Evolutionary conservation across 148 eudicot genomes (phyloP).

Genomic region (Heliamphora exappendiculata): DNA sequence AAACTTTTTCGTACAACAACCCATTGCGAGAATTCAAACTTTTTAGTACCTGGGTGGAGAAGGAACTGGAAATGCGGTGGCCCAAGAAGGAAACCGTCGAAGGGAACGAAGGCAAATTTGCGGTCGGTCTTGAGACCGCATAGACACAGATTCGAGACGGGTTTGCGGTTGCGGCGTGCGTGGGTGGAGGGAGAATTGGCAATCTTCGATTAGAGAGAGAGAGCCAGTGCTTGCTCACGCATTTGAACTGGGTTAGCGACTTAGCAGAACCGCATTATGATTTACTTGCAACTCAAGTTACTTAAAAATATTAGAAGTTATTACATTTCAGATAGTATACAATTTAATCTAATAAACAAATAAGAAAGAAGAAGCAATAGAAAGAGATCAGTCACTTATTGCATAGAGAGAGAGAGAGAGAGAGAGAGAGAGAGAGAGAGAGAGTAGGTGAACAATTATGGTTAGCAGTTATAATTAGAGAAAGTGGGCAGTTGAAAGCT

Average conservation of each 20-base stretch:
- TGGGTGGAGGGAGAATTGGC: neutral
- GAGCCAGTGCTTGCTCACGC: constrained; percentile 8
- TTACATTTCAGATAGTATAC: too few relatives aligned
- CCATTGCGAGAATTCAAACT: constrained; percentile 13
- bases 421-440: too few relatives aligned
- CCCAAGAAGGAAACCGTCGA: neutral
- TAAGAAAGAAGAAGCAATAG: too few relatives aligned
- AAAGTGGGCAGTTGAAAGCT: too few relatives aligned
- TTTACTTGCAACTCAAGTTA: too few relatives aligned
- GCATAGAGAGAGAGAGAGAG: too few relatives aligned
- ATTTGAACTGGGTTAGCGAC: constrained; percentile 4
- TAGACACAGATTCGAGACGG: constrained; percentile 1
- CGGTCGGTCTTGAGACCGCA: neutral
- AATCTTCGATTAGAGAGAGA: neutral
- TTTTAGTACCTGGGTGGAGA: constrained; percentile 7
- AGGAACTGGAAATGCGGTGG: constrained; percentile 8
- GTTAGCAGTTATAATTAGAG: too few relatives aligned
- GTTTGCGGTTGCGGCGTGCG: neutral
- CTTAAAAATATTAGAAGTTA: too few relatives aligned
- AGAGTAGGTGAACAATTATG: too few relatives aligned
- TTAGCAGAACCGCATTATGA: neutral
- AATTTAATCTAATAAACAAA: too few relatives aligned
- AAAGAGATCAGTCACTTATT: too few relatives aligned
- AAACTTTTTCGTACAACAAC: neutral
- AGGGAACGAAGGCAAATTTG: neutral